Conservation (phyloP, 371 early-diverging fungal genomes). For the Syncephalastrum racemosum region DNA sequence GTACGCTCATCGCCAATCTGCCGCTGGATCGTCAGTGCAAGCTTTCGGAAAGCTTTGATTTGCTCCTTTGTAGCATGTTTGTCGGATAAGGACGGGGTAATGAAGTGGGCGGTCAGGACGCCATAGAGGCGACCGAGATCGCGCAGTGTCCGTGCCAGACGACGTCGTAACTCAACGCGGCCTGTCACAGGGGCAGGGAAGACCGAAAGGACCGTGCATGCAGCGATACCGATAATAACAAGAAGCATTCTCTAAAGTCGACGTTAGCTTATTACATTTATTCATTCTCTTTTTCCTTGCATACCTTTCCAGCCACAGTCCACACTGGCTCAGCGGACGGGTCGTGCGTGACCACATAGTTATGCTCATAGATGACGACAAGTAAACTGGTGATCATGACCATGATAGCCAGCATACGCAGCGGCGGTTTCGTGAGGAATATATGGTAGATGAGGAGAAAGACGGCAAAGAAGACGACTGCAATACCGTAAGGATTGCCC, state of each 20-base stretch:
- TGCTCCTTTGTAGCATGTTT: conserved; percentile 13
- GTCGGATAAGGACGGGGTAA: conserved; percentile 3
- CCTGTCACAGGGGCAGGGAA: conserved; percentile 34
- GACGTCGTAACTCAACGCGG: conserved; percentile 38
- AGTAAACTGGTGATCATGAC: conserved; percentile 18
- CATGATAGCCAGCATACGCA: conserved; percentile 27
- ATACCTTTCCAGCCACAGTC: conserved; percentile 40
- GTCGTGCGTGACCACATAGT: conserved; percentile 9
- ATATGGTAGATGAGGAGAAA: conserved; percentile 27
- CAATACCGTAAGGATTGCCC: conserved; percentile 20
- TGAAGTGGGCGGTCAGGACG: conserved; percentile 19
- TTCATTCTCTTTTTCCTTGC: neutral
- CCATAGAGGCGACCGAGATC: conserved; percentile 35
- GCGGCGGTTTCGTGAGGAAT: conserved; percentile 27
- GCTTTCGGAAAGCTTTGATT: conserved; percentile 18
- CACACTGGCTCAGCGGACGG: conserved; percentile 22
- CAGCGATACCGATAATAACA: conserved; percentile 36
- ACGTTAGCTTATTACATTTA: neutral
- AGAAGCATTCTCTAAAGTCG: conserved; percentile 29
- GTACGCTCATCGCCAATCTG: conserved; percentile 32
- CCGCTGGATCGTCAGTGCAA: conserved; percentile 25
- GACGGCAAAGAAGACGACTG: conserved; percentile 18
- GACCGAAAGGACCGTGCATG: conserved; percentile 25
- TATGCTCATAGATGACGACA: conserved; percentile 27
- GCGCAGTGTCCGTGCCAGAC: conserved; percentile 28